These are phyloP conservation scores for Naganishia albida DNA, from an alignment of 1,284 basidiomycete genomes.

Conservation along the genomic window DNA sequence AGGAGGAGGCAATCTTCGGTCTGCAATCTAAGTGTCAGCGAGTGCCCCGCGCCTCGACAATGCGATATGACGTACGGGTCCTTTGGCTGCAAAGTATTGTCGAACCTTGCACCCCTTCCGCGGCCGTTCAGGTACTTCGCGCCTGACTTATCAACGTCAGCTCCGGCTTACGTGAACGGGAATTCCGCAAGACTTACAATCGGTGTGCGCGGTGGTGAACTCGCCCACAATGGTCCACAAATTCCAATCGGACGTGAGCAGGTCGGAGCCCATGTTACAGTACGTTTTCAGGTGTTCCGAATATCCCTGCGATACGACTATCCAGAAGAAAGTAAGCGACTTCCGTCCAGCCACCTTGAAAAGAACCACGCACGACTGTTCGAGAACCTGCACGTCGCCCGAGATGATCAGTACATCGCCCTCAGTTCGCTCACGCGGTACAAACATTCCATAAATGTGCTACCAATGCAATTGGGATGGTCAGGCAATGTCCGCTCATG, in stretches of 20 bases:
- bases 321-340: constrained; percentile 35
- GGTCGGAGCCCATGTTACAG: constrained; percentile 59
- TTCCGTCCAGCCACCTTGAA: too few relatives aligned
- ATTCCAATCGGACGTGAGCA: constrained; percentile 57
- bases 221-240: constrained; percentile 84
- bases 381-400: constrained; percentile 20
- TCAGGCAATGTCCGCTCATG: background rate
- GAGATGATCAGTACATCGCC: too few relatives aligned
- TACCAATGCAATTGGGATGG: constrained; percentile 41
- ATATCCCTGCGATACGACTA: constrained; percentile 42
- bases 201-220: constrained; percentile 74
- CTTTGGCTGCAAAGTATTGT: constrained; percentile 59
- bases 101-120: constrained; percentile 70
- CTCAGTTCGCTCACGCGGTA: background rate
- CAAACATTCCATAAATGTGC: constrained; percentile 62
- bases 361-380: constrained; percentile 12
- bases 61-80: constrained; percentile 42
- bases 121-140: constrained; percentile 63
- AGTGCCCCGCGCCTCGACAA: background rate
- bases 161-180: background rate
- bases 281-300: constrained; percentile 55
- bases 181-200: constrained; percentile 66
- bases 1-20: constrained; percentile 61
- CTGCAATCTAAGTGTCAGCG: constrained; percentile 31
- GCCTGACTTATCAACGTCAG: constrained; percentile 34